Conservation (phyloP, 2,329 filamentous ascomycete species). For the Ilyonectria destructans region DNA sequence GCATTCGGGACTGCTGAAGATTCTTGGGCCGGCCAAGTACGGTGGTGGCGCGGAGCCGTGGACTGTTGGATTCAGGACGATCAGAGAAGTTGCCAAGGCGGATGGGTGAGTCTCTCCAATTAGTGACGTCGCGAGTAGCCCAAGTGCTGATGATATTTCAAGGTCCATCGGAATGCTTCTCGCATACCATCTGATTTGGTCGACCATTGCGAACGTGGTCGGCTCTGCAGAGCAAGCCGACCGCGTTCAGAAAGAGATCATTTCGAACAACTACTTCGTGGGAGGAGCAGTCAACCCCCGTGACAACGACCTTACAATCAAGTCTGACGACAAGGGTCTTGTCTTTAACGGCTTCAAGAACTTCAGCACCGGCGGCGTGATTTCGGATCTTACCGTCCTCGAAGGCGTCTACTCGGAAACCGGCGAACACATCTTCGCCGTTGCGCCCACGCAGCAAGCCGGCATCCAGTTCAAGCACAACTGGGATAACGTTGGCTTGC, state of each 20-base stretch:
- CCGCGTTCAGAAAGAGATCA: slow-evolving; percentile 69
- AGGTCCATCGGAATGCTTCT: slow-evolving; percentile 76
- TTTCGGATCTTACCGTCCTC: slow-evolving; percentile 77
- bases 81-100: slow-evolving; percentile 75
- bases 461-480: slow-evolving; percentile 74
- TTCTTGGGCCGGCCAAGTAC: slow-evolving; percentile 58
- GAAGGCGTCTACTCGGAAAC: slow-evolving; percentile 75
- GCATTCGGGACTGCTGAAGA: slow-evolving; percentile 58
- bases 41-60: slow-evolving; percentile 63
- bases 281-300: slow-evolving; percentile 78
- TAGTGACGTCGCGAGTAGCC: not conserved
- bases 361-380: slow-evolving; percentile 79
- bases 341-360: slow-evolving; percentile 76
- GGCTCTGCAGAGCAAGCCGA: slow-evolving; percentile 74
- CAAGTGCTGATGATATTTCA: fast-evolving
- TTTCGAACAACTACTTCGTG: slow-evolving; percentile 77
- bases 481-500: slow-evolving; percentile 77
- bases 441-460: slow-evolving; percentile 71
- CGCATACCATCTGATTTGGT: slow-evolving; percentile 78
- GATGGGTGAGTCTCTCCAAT: slow-evolving; percentile 65
- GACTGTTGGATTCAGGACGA: slow-evolving; percentile 70
- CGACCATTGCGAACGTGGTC: slow-evolving; percentile 72
- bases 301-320: slow-evolving; percentile 74
- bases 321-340: slow-evolving; percentile 67
- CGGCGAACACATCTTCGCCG: slow-evolving; percentile 74